Conservation (phyloP, 2,329 filamentous ascomycete genomes). For the Dactylellina sp. region DNA sequence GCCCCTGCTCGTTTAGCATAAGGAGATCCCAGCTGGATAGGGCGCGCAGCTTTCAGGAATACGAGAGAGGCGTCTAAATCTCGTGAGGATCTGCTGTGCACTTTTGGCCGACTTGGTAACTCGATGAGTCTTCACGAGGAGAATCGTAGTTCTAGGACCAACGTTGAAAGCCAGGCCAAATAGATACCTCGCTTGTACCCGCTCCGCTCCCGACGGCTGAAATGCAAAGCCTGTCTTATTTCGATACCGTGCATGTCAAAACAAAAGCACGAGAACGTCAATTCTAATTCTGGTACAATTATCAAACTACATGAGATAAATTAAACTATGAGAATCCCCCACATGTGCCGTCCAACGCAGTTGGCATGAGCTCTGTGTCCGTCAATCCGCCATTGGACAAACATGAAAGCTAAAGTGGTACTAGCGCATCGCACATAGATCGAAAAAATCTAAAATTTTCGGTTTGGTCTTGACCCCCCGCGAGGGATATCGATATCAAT, state of each 20-base stretch:
- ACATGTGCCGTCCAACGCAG: background rate
- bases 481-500: slow-evolving; percentile 13
- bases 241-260: too few species aligned
- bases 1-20: too few species aligned
- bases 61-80: too few species aligned
- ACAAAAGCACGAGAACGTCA: too few species aligned
- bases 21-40: too few species aligned
- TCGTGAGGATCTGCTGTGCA: background rate
- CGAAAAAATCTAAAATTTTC: slow-evolving; percentile 38
- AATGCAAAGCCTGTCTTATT: background rate
- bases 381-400: background rate
- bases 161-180: background rate
- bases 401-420: background rate
- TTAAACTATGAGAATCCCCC: too few species aligned
- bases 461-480: slow-evolving; percentile 7
- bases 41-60: too few species aligned
- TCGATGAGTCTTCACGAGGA: too few species aligned
- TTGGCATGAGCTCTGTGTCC: background rate
- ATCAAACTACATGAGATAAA: too few species aligned
- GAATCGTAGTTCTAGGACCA: slow-evolving; percentile 2
- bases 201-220: slow-evolving; percentile 12
- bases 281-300: too few species aligned
- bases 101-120: slow-evolving; percentile 13
- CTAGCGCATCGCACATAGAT: slow-evolving; percentile 15
- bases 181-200: slow-evolving; percentile 13